phyloP scores from a whole-genome alignment of 2,329 filamentous ascomycete genomes.

The Alternaria consortialis region DNA sequence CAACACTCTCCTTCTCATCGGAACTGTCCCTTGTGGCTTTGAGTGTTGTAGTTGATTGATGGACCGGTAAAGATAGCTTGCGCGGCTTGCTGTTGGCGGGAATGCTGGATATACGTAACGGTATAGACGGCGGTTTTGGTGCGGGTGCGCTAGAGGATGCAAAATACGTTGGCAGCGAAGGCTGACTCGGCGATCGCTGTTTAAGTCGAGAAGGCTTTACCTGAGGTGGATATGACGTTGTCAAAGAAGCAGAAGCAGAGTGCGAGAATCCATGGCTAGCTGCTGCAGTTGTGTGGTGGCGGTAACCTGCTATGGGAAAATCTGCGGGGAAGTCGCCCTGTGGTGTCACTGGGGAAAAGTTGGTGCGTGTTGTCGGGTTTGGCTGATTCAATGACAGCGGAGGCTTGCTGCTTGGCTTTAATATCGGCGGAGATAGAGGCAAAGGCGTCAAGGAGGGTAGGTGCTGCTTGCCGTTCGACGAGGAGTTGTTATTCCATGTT shows the following conservation, averaged over 20 bases:
- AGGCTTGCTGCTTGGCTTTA: constrained; percentile 46
- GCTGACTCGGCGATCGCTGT: constrained; percentile 32
- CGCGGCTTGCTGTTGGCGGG: constrained; percentile 43
- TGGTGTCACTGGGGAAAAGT: constrained; percentile 34
- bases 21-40: constrained; percentile 7
- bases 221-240: constrained; percentile 12
- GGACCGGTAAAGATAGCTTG: constrained; percentile 42
- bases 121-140: constrained; percentile 40
- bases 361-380: constrained; percentile 44
- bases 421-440: constrained; percentile 44
- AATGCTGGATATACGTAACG: constrained; percentile 47
- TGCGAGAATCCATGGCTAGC: constrained; percentile 20
- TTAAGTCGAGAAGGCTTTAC: constrained; percentile 14
- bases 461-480: constrained; percentile 27
- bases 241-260: constrained; percentile 35
- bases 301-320: constrained; percentile 27
- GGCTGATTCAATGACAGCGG: constrained; percentile 43
- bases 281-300: constrained; percentile 7
- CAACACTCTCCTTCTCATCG: constrained; percentile 30
- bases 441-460: constrained; percentile 41
- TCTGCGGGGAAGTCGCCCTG: constrained; percentile 23
- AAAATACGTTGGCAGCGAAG: constrained; percentile 29
- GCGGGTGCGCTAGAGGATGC: constrained; percentile 17
- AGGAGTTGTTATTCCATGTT: constrained; percentile 17
- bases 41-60: constrained; percentile 25